phyloP scores from a whole-genome alignment of 179 eudicot genomes.

The Nepenthes alata region DNA sequence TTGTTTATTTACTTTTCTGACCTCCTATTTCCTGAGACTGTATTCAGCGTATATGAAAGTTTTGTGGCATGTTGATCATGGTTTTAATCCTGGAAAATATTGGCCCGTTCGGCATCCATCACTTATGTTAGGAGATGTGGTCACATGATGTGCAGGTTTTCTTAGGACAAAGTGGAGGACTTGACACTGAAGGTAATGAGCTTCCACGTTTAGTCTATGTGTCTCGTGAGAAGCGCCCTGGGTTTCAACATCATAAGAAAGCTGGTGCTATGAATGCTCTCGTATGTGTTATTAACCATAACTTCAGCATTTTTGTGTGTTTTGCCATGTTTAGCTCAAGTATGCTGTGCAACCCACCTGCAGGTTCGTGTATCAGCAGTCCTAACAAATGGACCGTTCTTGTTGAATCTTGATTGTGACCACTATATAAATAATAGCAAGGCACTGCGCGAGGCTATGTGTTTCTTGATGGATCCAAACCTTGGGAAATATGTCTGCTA shows the following conservation, averaged over 20 bases:
- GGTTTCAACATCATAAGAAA: constrained; percentile 69
- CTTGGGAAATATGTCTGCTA: constrained; percentile 50
- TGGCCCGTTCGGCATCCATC: not conserved
- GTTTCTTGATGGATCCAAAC: constrained; percentile 67
- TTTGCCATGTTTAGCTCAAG: not conserved
- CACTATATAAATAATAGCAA: constrained; percentile 62
- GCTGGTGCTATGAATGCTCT: constrained; percentile 82
- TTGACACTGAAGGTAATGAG: constrained; percentile 60
- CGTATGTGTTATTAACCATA: constrained; percentile 18
- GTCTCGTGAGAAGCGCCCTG: constrained; percentile 65
- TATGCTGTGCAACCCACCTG: not conserved
- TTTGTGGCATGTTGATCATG: too few species aligned
- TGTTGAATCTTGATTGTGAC: constrained; percentile 61
- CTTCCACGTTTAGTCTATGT: constrained; percentile 65
- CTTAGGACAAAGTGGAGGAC: constrained; percentile 57
- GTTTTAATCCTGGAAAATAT: too few species aligned
- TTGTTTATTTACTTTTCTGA: too few species aligned
- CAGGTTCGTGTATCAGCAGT: constrained; percentile 60
- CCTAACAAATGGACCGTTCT: constrained; percentile 47
- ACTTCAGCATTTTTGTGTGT: not conserved
- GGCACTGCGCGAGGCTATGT: constrained; percentile 58
- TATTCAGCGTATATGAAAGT: too few species aligned
- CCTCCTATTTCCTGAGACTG: too few species aligned
- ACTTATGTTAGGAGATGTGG: not conserved
- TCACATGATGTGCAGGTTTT: constrained; percentile 28